Percentiles rank a stretch among this genome's conserved stretches.
phyloP scores from a whole-genome alignment of 352 stramenopile genomes.

The Thalassiosira allenii region DNA sequence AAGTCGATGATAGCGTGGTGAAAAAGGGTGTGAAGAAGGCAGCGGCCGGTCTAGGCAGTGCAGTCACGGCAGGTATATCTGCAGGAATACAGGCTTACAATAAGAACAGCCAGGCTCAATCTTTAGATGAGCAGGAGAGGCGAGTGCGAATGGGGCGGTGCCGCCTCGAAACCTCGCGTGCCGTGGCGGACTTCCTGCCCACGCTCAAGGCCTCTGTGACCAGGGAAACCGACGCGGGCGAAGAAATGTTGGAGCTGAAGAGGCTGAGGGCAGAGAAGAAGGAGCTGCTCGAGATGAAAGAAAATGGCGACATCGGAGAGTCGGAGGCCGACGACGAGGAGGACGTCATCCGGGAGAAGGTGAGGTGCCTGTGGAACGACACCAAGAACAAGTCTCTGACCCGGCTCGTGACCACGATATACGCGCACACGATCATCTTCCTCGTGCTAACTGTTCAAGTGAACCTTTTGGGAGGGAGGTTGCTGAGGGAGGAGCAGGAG shows the following conservation, averaged over 20 bases:
- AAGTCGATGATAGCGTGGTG: not conserved
- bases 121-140: constrained; percentile 1
- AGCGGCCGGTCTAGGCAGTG: constrained; percentile 8
- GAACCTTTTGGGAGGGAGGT: constrained; percentile 54
- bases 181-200: constrained; percentile 54
- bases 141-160: constrained; percentile 32
- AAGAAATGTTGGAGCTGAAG: constrained; percentile 46
- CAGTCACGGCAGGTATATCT: constrained; percentile 8
- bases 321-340: not conserved
- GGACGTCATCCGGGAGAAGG: constrained; percentile 9
- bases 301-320: not conserved
- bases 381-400: constrained; percentile 60
- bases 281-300: not conserved
- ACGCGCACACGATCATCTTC: constrained; percentile 61
- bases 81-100: constrained; percentile 23
- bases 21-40: constrained; percentile 4
- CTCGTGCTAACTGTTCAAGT: constrained; percentile 65
- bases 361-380: constrained; percentile 46
- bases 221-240: constrained; percentile 35
- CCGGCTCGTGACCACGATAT: constrained; percentile 48
- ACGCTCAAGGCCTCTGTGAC: constrained; percentile 34
- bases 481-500: constrained; percentile 51
- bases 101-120: not conserved
- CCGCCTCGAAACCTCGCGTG: constrained; percentile 31
- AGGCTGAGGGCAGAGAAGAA: constrained; percentile 20